Evolutionary conservation across 2,329 filamentous ascomycete genomes (phyloP), one percentile per base, ranked within the genome.

Genomic region (Byssothecium circinans): DNA sequence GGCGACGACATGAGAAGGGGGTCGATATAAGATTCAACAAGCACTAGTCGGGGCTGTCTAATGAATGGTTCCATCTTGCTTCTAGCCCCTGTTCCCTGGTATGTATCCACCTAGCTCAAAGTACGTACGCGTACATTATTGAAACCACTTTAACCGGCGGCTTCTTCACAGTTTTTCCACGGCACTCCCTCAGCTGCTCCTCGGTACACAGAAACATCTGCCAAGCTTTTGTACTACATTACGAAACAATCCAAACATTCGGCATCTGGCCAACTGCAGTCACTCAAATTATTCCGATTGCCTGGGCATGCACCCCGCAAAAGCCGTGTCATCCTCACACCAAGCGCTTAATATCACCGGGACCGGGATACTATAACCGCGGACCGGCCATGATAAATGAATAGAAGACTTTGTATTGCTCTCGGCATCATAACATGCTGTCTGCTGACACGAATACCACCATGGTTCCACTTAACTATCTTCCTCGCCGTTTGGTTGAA

Each of bases 381-480:
- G 42, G 47, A 54, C 41, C 54, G 49, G 52, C 45, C 34, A 22
- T 33, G 32, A 39, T 30, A 54, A 39, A 57, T 57, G 49, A 57
- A 54, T 2, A 19, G 25, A 42, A 48, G 20, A 52, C n/a, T 7
- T 23, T 54, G 49, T 37, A 39, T 44, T 15, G n/a, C 12, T 36
- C 25, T 25, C 11, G 23, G 23, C 25, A 6, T 17, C 22, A 32
- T 39, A 19, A 40, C 35, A 30, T 40, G 45, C 42, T 47, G 33
- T 38, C 37, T 53, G 45, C 37, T 37, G 45, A 32, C 43, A 48
- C 33, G 45, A 43, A 36, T 30, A 22, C 48, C 47, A 49, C 50
- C 41, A 15, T 39, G n/a, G 19, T 12, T 19, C 5, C 15, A 20
- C 15, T 12, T 10, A 19, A 23, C 15, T 6, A 17, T 32, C 14